Evolutionary conservation across 768 basidiomycete genomes (phyloP).

Genomic region (Pleurotus citrinopileatus): DNA sequence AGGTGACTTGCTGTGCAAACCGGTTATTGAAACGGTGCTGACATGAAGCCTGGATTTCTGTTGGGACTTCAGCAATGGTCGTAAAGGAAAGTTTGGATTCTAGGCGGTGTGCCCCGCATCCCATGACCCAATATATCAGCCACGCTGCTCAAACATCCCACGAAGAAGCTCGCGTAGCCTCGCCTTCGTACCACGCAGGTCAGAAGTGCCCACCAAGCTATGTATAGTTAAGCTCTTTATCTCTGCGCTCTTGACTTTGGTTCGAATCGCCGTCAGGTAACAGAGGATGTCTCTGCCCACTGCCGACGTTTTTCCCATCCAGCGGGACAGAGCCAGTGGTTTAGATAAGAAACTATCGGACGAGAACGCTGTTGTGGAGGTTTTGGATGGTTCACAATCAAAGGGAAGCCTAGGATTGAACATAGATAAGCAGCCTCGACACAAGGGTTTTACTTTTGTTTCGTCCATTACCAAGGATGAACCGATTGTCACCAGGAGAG

Average conservation of each 20-base stretch:
- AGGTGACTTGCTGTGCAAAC: too few species aligned
- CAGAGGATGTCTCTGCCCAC: neutral
- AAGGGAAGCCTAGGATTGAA: neutral
- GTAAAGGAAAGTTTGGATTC: too few species aligned
- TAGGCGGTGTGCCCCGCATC: too few species aligned
- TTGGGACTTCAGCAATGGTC: too few species aligned
- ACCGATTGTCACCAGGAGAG: constrained; percentile 67
- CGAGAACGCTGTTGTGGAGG: neutral
- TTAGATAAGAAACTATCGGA: neutral
- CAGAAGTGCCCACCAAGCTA: neutral
- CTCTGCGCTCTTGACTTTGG: constrained; percentile 1
- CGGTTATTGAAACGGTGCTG: too few species aligned
- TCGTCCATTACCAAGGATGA: constrained; percentile 47
- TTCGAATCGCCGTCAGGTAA: too few species aligned
- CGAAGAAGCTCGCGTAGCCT: constrained; percentile 1
- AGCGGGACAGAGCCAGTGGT: neutral
- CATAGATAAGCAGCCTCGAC: neutral
- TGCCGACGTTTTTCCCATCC: neutral
- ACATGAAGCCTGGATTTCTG: too few species aligned
- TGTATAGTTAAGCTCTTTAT: neutral
- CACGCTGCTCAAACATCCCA: neutral
- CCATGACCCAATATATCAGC: neutral
- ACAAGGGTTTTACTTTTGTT: constrained; percentile 28
- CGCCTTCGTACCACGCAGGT: too few species aligned
- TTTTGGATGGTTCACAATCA: neutral